Conservation (phyloP, 2,329 filamentous ascomycete genomes). For the Fusarium gaditjirri region DNA sequence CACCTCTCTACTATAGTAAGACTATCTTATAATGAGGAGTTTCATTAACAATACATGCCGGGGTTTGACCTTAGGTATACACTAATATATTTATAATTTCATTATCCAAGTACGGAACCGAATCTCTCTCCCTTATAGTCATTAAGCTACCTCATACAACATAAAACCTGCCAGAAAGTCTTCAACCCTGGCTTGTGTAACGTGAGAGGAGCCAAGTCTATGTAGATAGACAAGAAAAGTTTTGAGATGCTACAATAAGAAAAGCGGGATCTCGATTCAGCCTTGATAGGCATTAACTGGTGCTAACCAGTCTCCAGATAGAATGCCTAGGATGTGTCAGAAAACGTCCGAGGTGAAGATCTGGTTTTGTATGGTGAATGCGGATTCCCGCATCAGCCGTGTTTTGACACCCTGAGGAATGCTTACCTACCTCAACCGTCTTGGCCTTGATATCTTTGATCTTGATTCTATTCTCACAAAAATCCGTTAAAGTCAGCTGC, state of each 20-base stretch:
- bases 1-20: background rate
- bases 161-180: background rate
- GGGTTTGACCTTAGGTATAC: no score
- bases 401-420: background rate
- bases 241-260: constrained; percentile 18
- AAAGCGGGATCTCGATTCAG: constrained; percentile 28
- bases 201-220: constrained; percentile 17
- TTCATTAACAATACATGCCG: background rate
- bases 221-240: constrained; percentile 12
- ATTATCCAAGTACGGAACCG: background rate
- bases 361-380: no score
- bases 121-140: background rate
- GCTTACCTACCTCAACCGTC: constrained; percentile 6
- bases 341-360: no score
- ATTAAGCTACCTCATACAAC: background rate
- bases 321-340: background rate
- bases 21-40: background rate
- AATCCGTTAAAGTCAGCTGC: constrained; percentile 6
- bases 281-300: background rate
- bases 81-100: background rate
- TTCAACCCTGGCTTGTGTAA: constrained; percentile 14
- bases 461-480: no score
- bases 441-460: background rate
- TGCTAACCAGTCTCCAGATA: background rate
- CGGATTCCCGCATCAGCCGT: no score